Evolutionary conservation across 805 yeast species (phyloP), one percentile per base, ranked within the genome.

Genomic region (Schwanniomyces yamadae): DNA sequence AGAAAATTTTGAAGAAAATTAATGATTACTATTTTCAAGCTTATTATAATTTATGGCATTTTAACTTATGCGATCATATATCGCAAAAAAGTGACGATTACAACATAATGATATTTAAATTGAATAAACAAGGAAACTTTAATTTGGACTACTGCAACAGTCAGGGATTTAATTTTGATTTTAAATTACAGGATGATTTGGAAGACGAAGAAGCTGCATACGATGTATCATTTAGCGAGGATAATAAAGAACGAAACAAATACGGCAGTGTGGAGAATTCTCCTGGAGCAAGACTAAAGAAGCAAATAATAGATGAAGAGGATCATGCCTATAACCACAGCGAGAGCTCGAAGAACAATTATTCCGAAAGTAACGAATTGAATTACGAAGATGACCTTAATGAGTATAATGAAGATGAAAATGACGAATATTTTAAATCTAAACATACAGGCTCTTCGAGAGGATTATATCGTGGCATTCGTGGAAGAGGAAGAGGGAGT

Each of bases 21-120:
- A 80, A 80, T 53, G 87, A 82, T 49, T 60, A 73, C 25, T 77
- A 80, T 46, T 77, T 78, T 52, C 66, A 75, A 11, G 78, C 88
- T 1, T 83, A 80, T 57, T 81, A 80, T 50, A 80, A 80, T 49
- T 69, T 81, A 39, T 84, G 95, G 95, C 87, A 84, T 55, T 80
- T 80, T 55, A 82, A 82, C 48, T 61, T 84, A 29, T 77, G 88
- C 48, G 91, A 84, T 52, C 70, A 52, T 31, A 34, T 44, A 4
- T 41, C 52, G 29, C 39, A 40, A 9, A 37, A 44, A 25, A 38
- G 37, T 15, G 20, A 35, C 20, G 33, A 52, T 32, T 46, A 41
- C 66, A 45, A 88, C 84, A 5, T 55, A 61, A 33, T 61, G 80
- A 35, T 57, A 64, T 31, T 60, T 77, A 38, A 63, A 62, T 36